A percentile compares a stretch with the other conserved stretches of the same genome.
phyloP scores from a whole-genome alignment of 495 filamentous ascomycete species.

The Podospora pseudocomata region DNA sequence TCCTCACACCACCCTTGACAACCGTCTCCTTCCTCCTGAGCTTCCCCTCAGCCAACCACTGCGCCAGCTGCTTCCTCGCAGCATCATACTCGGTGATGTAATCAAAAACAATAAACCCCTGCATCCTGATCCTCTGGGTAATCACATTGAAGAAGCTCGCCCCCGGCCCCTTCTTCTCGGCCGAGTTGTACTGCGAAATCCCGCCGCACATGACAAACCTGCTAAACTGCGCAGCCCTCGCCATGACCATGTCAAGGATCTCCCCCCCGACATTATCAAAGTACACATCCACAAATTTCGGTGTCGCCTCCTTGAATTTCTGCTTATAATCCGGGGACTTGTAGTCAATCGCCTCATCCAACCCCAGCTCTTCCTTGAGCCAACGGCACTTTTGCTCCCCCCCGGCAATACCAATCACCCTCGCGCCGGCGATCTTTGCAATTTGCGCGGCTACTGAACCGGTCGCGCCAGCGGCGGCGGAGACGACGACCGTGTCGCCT shows the following conservation, averaged over 20 bases:
- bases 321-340: constrained; percentile 55
- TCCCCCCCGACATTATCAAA: constrained; percentile 68
- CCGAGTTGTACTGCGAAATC: constrained; percentile 43
- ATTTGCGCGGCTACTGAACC: constrained; percentile 68
- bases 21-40: constrained; percentile 55
- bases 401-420: constrained; percentile 60
- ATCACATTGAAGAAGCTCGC: constrained; percentile 36
- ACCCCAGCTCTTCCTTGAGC: constrained; percentile 56
- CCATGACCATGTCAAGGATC: constrained; percentile 60
- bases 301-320: constrained; percentile 57
- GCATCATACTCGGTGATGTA: constrained; percentile 37
- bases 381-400: constrained; percentile 61
- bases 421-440: constrained; percentile 59
- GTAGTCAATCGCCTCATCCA: constrained; percentile 67
- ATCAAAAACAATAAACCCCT: constrained; percentile 63
- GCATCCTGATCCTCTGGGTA: constrained; percentile 43
- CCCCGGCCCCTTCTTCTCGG: constrained; percentile 29
- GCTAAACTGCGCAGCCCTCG: constrained; percentile 50
- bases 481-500: constrained; percentile 64
- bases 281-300: constrained; percentile 60
- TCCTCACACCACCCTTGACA: constrained; percentile 50
- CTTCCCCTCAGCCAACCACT: constrained; percentile 54
- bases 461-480: constrained; percentile 68
- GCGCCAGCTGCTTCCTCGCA: constrained; percentile 46
- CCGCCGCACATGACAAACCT: constrained; percentile 61